These are phyloP conservation scores for Colletotrichum tofieldiae DNA, from an alignment of 2,329 filamentous ascomycete genomes.

Conservation along the genomic window DNA sequence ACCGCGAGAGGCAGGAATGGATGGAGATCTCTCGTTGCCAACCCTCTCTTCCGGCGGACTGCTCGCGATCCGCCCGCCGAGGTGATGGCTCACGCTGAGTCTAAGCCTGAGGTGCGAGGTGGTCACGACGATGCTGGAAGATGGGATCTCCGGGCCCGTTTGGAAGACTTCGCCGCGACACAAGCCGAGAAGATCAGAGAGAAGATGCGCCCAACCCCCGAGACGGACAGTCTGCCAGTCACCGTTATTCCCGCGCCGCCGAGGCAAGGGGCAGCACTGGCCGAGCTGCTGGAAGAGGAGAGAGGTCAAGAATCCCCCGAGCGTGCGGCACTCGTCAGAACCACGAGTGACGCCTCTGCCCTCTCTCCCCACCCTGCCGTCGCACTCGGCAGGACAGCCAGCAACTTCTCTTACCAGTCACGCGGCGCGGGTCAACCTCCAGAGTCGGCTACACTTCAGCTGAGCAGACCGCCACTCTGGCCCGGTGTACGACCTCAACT, in stretches of 20 bases:
- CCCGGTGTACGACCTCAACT: constrained; percentile 57
- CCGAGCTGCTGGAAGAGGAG: constrained; percentile 72
- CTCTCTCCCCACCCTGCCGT: constrained; percentile 21
- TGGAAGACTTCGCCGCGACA: constrained; percentile 74
- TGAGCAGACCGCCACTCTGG: constrained; percentile 60
- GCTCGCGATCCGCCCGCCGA: constrained; percentile 37
- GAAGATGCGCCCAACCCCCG: constrained; percentile 66
- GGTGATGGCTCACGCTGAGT: constrained; percentile 27
- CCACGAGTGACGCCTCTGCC: constrained; percentile 39
- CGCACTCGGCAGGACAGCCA: constrained; percentile 30
- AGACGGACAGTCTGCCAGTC: constrained; percentile 70
- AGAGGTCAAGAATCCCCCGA: constrained; percentile 43
- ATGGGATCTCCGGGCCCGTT: constrained; percentile 71
- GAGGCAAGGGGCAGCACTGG: constrained; percentile 69
- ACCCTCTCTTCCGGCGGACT: constrained; percentile 48
- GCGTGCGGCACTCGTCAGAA: constrained; percentile 29
- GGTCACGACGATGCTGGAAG: constrained; percentile 51
- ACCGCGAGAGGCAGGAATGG: constrained; percentile 44
- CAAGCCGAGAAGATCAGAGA: constrained; percentile 75
- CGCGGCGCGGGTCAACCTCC: not conserved
- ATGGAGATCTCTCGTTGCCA: constrained; percentile 52
- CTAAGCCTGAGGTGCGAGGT: constrained; percentile 38
- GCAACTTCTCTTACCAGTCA: constrained; percentile 36
- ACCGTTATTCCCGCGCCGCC: constrained; percentile 75
- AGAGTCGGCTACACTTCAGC: constrained; percentile 46